Evolutionary conservation across 2,329 filamentous ascomycete genomes (phyloP).

Genomic region (Neonectria faginata): DNA sequence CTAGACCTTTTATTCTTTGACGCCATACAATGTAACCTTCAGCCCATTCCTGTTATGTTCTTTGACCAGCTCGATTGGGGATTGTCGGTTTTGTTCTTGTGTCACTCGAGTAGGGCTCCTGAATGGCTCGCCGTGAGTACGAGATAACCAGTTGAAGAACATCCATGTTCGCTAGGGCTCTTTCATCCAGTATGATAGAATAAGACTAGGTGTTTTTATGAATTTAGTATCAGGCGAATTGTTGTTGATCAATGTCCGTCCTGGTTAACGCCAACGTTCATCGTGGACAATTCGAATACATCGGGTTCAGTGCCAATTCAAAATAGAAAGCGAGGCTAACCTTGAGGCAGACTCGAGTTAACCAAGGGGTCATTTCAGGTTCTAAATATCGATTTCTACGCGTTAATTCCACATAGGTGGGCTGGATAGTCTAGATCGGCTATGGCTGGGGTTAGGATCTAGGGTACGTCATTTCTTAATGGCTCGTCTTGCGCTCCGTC

Average conservation of each 20-base stretch:
- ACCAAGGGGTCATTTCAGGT: neutral
- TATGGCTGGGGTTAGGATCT: slow-evolving; percentile 6
- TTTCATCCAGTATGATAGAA: too few relatives aligned
- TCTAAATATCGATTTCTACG: neutral
- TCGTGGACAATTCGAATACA: neutral
- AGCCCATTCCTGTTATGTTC: slow-evolving; percentile 6
- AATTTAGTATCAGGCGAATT: neutral
- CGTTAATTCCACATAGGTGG: neutral
- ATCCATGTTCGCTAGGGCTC: neutral
- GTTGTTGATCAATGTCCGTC: too few relatives aligned
- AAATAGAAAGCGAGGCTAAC: neutral
- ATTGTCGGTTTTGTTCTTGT: neutral
- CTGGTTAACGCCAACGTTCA: too few relatives aligned
- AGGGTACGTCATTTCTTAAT: slow-evolving; percentile 11
- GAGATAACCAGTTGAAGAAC: neutral
- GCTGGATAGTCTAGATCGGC: neutral
- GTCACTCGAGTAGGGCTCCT: neutral
- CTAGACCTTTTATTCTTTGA: slow-evolving; percentile 39
- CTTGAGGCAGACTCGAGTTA: neutral
- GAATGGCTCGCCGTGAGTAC: neutral
- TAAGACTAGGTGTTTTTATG: neutral
- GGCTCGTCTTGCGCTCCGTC: neutral
- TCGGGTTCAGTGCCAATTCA: neutral
- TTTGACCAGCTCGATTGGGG: neutral
- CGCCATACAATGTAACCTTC: slow-evolving; percentile 37